Evolutionary conservation across 495 filamentous ascomycete species (phyloP).

Genomic region (Penicillium pulvis): DNA sequence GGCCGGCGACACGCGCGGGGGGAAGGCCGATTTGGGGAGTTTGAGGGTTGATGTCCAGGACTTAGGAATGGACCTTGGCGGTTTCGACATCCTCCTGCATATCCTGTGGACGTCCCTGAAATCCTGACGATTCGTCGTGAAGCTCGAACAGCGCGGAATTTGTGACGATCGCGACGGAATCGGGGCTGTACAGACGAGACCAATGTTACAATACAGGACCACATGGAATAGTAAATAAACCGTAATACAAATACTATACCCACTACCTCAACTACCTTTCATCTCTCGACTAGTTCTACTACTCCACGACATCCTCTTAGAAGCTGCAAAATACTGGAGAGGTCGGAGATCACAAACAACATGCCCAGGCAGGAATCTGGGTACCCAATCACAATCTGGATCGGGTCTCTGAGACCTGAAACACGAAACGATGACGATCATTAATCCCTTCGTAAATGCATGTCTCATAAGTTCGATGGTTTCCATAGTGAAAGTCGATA

Average conservation of each 20-base stretch:
- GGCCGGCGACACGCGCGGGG: conserved; percentile 49
- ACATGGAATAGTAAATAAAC: not conserved
- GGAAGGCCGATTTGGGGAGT: conserved; percentile 62
- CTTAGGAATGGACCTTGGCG: conserved; percentile 47
- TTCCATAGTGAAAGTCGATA: not conserved
- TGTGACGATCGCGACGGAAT: not conserved
- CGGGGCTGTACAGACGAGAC: not conserved
- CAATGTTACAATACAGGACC: not conserved
- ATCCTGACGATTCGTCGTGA: conserved; percentile 10
- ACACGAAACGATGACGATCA: not conserved
- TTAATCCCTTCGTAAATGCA: not conserved
- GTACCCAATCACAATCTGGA: not conserved
- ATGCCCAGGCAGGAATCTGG: not conserved
- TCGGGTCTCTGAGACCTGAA: not conserved
- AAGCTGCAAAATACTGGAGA: not conserved
- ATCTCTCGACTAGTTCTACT: not conserved
- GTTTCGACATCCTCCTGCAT: conserved; percentile 52
- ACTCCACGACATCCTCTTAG: not conserved
- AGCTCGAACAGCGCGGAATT: not conserved
- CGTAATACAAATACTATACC: not conserved
- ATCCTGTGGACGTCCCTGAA: conserved; percentile 20
- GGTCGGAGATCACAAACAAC: too few relatives aligned
- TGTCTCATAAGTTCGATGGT: not conserved
- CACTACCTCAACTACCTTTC: too few relatives aligned
- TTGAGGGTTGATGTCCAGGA: conserved; percentile 63